These are phyloP conservation scores for Neobulgaria alba DNA, from an alignment of 2,329 filamentous ascomycete species.

Conservation along the genomic window DNA sequence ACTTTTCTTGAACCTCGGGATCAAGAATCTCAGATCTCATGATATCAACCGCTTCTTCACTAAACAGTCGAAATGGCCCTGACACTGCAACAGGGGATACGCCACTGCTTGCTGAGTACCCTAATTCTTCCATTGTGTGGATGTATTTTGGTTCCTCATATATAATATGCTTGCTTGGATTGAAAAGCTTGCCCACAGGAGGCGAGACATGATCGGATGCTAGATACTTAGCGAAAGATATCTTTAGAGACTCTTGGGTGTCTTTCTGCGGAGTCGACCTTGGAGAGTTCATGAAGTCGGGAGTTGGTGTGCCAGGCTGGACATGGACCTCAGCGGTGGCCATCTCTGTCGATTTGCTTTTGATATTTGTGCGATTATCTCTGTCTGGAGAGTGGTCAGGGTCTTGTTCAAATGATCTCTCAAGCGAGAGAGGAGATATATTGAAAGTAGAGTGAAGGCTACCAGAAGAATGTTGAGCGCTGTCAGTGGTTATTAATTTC, in stretches of 20 bases:
- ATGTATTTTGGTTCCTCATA: constrained; percentile 43
- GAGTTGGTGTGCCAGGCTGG: constrained; percentile 19
- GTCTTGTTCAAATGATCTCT: too few relatives aligned
- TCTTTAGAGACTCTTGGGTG: constrained; percentile 26
- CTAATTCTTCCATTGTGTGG: constrained; percentile 54
- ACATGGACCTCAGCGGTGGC: constrained; percentile 21
- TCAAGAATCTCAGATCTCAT: constrained; percentile 56
- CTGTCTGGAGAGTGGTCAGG: too few relatives aligned
- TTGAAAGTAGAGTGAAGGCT: too few relatives aligned
- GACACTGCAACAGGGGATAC: constrained; percentile 56
- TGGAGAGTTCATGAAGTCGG: constrained; percentile 21
- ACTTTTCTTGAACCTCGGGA: constrained; percentile 46
- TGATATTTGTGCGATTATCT: too few relatives aligned
- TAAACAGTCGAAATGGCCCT: constrained; percentile 57
- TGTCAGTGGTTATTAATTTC: too few relatives aligned
- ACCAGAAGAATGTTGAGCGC: too few relatives aligned
- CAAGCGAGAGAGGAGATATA: too few relatives aligned
- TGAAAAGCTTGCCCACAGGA: constrained; percentile 35
- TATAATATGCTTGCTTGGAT: constrained; percentile 45
- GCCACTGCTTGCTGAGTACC: constrained; percentile 43
- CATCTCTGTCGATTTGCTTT: constrained; percentile 18
- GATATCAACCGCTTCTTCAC: constrained; percentile 47
- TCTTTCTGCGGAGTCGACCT: constrained; percentile 19
- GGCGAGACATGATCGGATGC: constrained; percentile 22
- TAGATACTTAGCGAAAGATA: constrained; percentile 27